Evolutionary conservation across 2,329 filamentous ascomycete genomes (phyloP).

Genomic region (Fusarium stilboides): DNA sequence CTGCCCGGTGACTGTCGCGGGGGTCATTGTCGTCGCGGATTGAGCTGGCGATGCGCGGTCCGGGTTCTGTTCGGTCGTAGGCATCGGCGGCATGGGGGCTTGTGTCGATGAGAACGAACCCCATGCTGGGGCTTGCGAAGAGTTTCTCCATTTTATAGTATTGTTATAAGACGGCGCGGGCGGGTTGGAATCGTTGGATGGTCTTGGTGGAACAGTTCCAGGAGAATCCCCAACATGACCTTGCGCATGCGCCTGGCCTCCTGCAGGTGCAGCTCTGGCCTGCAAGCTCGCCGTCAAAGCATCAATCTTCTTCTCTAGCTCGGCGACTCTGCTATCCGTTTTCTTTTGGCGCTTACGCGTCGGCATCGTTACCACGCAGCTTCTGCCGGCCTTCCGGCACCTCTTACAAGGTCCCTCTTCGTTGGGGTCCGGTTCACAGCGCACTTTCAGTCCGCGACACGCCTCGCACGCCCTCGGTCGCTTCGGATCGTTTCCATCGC

Average conservation of each 20-base stretch:
- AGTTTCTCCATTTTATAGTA: constrained; percentile 23
- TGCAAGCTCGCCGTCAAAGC: constrained; percentile 85
- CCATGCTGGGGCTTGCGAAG: constrained; percentile 33
- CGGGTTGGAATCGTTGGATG: constrained; percentile 19
- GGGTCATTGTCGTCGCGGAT: constrained; percentile 17
- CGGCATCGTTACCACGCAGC: constrained; percentile 82
- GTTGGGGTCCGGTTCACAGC: constrained; percentile 83
- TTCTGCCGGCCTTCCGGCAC: constrained; percentile 84
- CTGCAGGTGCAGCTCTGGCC: constrained; percentile 59
- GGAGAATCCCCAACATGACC: constrained; percentile 27
- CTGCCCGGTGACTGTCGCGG: constrained; percentile 42
- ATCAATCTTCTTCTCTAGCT: constrained; percentile 94
- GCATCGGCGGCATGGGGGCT: constrained; percentile 16
- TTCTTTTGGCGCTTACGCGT: constrained; percentile 89
- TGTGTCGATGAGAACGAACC: constrained; percentile 34
- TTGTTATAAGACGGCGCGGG: constrained; percentile 23
- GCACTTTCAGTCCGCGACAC: constrained; percentile 83
- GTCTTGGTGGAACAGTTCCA: constrained; percentile 19
- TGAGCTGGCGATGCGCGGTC: constrained; percentile 29
- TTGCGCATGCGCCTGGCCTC: constrained; percentile 27
- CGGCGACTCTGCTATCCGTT: constrained; percentile 88
- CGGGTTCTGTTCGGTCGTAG: constrained; percentile 31
- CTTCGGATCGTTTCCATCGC: constrained; percentile 67
- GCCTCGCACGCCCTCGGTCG: constrained; percentile 81
- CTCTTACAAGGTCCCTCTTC: constrained; percentile 78